Percentiles rank a stretch among this genome's conserved stretches.
Evolutionary conservation across 495 filamentous ascomycete genomes (phyloP).

Genomic region (Parathielavia appendiculata): DNA sequence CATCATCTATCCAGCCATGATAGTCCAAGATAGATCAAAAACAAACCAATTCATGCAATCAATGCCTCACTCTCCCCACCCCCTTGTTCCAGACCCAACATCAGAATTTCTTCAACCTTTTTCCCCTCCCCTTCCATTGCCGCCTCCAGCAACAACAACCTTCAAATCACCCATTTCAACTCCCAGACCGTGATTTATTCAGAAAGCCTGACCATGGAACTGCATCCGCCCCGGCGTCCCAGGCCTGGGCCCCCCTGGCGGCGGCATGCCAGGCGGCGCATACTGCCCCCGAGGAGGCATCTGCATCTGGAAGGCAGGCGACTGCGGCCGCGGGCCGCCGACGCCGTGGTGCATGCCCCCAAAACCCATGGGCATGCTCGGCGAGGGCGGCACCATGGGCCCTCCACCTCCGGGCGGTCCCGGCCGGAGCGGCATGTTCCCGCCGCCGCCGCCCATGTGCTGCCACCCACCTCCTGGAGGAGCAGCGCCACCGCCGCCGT

Average conservation of each 20-base stretch:
- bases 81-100: neutral
- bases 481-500: conserved; percentile 9
- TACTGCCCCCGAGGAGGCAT: conserved; percentile 33
- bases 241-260: conserved; percentile 20
- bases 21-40: neutral
- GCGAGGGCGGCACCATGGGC: conserved; percentile 20
- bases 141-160: neutral
- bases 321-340: conserved; percentile 19
- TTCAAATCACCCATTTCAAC: conserved; percentile 21
- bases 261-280: conserved; percentile 16
- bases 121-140: neutral
- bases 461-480: conserved; percentile 11
- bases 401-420: neutral
- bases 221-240: conserved; percentile 30
- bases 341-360: conserved; percentile 24
- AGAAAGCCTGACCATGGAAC: conserved; percentile 42
- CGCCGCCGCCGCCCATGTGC: conserved; percentile 25
- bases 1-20: conserved; percentile 5
- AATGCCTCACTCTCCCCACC: neutral
- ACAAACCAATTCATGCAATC: neutral
- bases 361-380: conserved; percentile 19
- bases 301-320: conserved; percentile 28
- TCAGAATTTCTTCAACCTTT: neutral
- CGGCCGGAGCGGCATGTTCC: conserved; percentile 10
- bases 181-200: conserved; percentile 18